Conservation (phyloP, 2,329 filamentous ascomycete genomes). For the Hirsutella thompsonii region DNA sequence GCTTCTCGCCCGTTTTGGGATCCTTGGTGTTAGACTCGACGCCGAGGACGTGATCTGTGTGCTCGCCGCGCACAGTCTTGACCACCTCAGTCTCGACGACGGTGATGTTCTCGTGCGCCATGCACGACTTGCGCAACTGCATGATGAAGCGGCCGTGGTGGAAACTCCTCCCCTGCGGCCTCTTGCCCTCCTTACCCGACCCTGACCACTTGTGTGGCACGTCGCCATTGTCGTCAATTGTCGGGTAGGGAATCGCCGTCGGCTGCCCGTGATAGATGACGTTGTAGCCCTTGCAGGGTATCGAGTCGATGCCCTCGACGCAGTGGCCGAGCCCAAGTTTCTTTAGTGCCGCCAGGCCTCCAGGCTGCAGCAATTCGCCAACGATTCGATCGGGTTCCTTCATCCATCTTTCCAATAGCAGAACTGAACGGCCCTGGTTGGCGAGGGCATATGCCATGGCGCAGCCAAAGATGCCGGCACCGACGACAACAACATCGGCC, state of each 20-base stretch:
- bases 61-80: conserved; percentile 57
- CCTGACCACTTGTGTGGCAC: conserved; percentile 24
- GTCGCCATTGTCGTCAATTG: conserved; percentile 34
- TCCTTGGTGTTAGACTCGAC: conserved; percentile 61
- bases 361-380: conserved; percentile 87
- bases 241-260: conserved; percentile 69
- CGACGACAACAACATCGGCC: conserved; percentile 80
- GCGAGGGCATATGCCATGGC: conserved; percentile 74
- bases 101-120: conserved; percentile 68
- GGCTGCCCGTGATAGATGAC: conserved; percentile 68
- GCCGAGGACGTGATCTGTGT: conserved; percentile 63
- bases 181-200: conserved; percentile 21
- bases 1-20: conserved; percentile 39
- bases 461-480: conserved; percentile 82
- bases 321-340: conserved; percentile 71
- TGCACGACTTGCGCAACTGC: conserved; percentile 64
- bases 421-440: conserved; percentile 79
- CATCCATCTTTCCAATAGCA: conserved; percentile 78
- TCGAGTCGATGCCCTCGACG: conserved; percentile 77
- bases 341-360: conserved; percentile 69
- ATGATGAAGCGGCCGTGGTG: conserved; percentile 92
- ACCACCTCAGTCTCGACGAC: conserved; percentile 83
- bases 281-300: conserved; percentile 75
- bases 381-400: conserved; percentile 94
- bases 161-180: conserved; percentile 63